These are phyloP conservation scores for Rhizopus microsporus DNA, from an alignment of 371 early-diverging fungal genomes.

Conservation along the genomic window DNA sequence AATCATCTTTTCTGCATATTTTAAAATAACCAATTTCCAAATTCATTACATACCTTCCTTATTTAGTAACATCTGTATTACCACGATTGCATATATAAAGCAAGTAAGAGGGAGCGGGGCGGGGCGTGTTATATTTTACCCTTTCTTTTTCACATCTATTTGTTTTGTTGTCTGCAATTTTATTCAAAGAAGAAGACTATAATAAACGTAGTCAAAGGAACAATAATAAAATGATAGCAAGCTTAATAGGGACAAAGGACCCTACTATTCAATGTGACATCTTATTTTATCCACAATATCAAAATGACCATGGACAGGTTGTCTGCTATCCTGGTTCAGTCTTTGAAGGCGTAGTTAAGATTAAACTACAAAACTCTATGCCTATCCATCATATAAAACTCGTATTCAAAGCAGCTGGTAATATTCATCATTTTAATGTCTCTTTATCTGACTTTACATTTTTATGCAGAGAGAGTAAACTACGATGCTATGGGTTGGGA, in stretches of 20 bases:
- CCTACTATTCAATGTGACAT: slow-evolving; percentile 16
- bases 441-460: neutral
- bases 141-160: neutral
- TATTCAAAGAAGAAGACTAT: slow-evolving; percentile 35
- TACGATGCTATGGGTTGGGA: slow-evolving; percentile 40
- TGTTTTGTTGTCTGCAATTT: slow-evolving; percentile 22
- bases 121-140: neutral
- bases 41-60: too few species aligned
- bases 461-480: slow-evolving; percentile 29
- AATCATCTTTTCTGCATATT: too few species aligned
- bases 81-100: too few species aligned
- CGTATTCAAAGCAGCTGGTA: slow-evolving; percentile 31
- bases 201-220: slow-evolving; percentile 26
- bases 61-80: too few species aligned
- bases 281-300: slow-evolving; percentile 26
- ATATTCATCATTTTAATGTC: neutral
- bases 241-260: slow-evolving; percentile 15
- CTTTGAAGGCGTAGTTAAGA: slow-evolving; percentile 30
- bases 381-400: slow-evolving; percentile 28
- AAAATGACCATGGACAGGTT: slow-evolving; percentile 24
- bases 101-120: neutral
- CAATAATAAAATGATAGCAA: slow-evolving; percentile 24
- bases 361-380: slow-evolving; percentile 22
- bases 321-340: slow-evolving; percentile 34
- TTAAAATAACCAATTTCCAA: too few species aligned